Evolutionary conservation across 345 rosid species (phyloP).

Genomic region (Eucalyptus tenuipes): DNA sequence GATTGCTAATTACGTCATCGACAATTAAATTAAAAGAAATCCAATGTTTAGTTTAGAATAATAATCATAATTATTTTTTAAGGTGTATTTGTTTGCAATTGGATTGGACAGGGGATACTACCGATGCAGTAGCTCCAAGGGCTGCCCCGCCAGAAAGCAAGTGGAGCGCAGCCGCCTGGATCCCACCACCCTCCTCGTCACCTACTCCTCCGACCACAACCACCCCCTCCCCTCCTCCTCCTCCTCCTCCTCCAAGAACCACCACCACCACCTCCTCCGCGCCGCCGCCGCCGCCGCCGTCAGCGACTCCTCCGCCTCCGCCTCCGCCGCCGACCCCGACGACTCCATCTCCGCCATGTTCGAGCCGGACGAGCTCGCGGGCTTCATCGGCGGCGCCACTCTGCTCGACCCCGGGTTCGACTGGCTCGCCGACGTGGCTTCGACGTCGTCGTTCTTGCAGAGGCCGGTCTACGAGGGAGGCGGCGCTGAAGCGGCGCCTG

Average conservation of each 20-base stretch:
- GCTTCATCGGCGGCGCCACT: conserved; percentile 11
- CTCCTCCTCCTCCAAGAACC: conserved; percentile 13
- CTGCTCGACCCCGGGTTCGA: conserved; percentile 30
- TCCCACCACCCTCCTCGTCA: conserved; percentile 43
- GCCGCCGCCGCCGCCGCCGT: conserved; percentile 9
- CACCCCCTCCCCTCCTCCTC: conserved; percentile 49
- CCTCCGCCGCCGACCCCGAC: neutral
- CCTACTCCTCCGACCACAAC: conserved; percentile 64
- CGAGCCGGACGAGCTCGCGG: neutral
- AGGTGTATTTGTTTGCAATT: neutral
- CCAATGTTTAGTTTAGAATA: neutral
- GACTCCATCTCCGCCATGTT: neutral
- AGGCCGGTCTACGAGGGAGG: conserved; percentile 18
- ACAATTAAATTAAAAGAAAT: neutral
- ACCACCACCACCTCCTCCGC: conserved; percentile 9
- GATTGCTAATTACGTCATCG: neutral
- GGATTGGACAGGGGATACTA: conserved; percentile 50
- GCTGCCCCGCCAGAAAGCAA: conserved; percentile 77
- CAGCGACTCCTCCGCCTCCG: conserved; percentile 2
- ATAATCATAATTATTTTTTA: neutral
- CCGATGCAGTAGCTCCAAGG: conserved; percentile 71
- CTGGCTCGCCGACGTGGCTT: conserved; percentile 47
- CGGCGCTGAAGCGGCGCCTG: conserved; percentile 6
- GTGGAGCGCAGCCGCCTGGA: conserved; percentile 68
- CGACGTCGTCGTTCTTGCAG: conserved; percentile 12